phyloP scores from a whole-genome alignment of 495 filamentous ascomycete genomes.

The Annulohypoxylon moriforme region DNA sequence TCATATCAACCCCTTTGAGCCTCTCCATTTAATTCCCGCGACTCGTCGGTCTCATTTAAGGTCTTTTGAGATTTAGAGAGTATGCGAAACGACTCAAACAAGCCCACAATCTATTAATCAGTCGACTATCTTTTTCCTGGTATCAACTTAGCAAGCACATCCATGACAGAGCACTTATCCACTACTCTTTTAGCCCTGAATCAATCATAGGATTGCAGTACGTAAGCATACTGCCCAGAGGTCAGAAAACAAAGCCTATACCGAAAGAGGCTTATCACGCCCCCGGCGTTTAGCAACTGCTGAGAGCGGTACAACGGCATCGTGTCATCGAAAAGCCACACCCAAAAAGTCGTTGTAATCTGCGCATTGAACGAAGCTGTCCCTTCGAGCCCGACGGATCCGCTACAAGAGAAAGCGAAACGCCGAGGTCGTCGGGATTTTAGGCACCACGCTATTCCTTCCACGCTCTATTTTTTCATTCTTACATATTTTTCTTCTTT shows the following conservation, averaged over 20 bases:
- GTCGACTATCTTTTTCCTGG: slow-evolving; percentile 16
- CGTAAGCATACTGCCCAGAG: neutral
- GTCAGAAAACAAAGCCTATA: slow-evolving; percentile 11
- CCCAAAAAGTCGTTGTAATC: neutral
- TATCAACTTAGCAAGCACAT: slow-evolving; percentile 15
- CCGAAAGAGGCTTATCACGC: slow-evolving; percentile 14
- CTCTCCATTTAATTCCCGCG: slow-evolving; percentile 11
- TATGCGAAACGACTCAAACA: slow-evolving; percentile 27
- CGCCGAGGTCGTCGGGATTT: slow-evolving; percentile 42
- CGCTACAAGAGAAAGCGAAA: slow-evolving; percentile 39
- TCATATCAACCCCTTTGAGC: neutral
- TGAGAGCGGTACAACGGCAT: slow-evolving; percentile 12
- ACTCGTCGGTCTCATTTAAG: neutral
- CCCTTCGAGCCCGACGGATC: slow-evolving; percentile 44
- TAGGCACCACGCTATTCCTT: slow-evolving; percentile 39
- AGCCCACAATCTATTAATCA: slow-evolving; percentile 32
- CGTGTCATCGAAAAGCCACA: slow-evolving; percentile 31
- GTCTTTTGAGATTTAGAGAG: neutral
- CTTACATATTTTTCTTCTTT: slow-evolving; percentile 4
- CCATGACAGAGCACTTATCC: slow-evolving; percentile 14
- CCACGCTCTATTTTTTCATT: slow-evolving; percentile 20
- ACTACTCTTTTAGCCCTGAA: neutral
- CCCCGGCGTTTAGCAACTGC: neutral
- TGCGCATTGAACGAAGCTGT: slow-evolving; percentile 28
- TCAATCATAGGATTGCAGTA: slow-evolving; percentile 22